These are phyloP conservation scores for Salix purpurea DNA, from an alignment of 345 rosid species.

Conservation along the genomic window DNA sequence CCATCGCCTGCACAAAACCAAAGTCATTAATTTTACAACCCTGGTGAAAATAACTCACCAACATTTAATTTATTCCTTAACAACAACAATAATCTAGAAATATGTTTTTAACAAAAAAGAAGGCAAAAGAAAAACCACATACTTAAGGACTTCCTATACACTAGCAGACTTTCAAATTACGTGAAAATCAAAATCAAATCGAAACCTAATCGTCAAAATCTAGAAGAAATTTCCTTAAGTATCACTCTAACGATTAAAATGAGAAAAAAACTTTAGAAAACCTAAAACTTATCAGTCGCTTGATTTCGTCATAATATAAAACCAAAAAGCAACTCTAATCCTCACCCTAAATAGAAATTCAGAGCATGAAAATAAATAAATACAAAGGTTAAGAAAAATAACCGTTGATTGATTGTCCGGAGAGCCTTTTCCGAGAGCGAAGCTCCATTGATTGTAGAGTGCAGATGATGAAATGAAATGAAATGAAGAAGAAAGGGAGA, in stretches of 20 bases:
- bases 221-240: background rate
- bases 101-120: too few species aligned
- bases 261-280: background rate
- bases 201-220: background rate
- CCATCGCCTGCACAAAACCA: background rate
- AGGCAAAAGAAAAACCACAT: too few species aligned
- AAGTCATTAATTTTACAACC: background rate
- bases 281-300: background rate
- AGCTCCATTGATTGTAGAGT: constrained; percentile 9
- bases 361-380: background rate
- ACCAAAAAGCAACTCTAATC: background rate
- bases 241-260: background rate
- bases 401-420: background rate
- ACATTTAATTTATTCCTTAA: too few species aligned
- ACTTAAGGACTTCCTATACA: too few species aligned
- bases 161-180: too few species aligned
- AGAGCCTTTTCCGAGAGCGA: constrained; percentile 15
- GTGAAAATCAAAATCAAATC: too few species aligned
- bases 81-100: too few species aligned
- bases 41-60: too few species aligned
- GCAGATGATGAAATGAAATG: background rate
- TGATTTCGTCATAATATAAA: background rate
- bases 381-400: background rate
- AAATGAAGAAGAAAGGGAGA: background rate
- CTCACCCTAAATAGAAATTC: background rate